These are phyloP conservation scores for Pterocarpus santalinus DNA, from an alignment of 306 rosid species.

Conservation along the genomic window DNA sequence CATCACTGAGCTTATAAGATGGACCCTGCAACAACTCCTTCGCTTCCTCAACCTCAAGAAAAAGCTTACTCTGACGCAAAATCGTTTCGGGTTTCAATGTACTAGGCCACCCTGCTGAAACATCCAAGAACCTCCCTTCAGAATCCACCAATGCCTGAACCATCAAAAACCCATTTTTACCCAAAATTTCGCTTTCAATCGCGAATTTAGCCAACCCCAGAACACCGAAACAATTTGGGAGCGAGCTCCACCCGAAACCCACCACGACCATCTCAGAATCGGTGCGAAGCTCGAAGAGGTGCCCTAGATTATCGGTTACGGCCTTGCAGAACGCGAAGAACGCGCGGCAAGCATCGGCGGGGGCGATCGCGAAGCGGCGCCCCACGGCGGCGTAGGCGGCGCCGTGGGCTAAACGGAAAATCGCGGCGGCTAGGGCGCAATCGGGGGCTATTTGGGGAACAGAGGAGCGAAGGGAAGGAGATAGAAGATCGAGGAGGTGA, in stretches of 20 bases:
- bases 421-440: conserved; percentile 69
- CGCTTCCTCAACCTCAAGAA: conserved; percentile 64
- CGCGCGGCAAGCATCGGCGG: conserved; percentile 64
- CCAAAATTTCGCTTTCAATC: conserved; percentile 51
- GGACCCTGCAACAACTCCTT: conserved; percentile 70
- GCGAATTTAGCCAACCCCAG: conserved; percentile 66
- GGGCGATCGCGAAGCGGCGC: conserved; percentile 66
- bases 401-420: conserved; percentile 80
- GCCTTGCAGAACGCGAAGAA: conserved; percentile 69
- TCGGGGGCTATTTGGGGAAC: conserved; percentile 58
- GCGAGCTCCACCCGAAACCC: conserved; percentile 73
- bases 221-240: conserved; percentile 83
- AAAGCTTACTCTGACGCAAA: conserved; percentile 76
- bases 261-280: conserved; percentile 54
- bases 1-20: conserved; percentile 59
- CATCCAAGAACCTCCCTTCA: conserved; percentile 78
- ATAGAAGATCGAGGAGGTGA: conserved; percentile 64
- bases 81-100: conserved; percentile 64
- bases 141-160: conserved; percentile 87
- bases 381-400: conserved; percentile 67
- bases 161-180: conserved; percentile 56
- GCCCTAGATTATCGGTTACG: conserved; percentile 55
- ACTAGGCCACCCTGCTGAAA: conserved; percentile 91
- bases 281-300: conserved; percentile 69
- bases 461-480: conserved; percentile 47